Evolutionary conservation across 768 basidiomycete species (phyloP), one percentile per base, ranked within the genome.

Genomic region (Russula sp.): DNA sequence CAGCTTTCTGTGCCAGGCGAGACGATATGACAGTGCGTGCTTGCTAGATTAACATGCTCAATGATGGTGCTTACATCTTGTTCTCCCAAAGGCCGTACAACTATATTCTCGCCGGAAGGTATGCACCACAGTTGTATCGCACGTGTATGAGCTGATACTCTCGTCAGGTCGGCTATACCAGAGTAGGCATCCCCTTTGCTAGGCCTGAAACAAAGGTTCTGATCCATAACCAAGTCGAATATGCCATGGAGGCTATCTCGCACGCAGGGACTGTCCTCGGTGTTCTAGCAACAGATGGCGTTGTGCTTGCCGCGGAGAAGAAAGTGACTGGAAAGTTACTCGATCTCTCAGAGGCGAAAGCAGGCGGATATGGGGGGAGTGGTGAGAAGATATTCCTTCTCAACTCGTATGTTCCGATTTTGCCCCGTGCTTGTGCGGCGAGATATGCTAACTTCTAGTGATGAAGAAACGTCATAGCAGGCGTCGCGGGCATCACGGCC

Each of bases 31-130:
- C 75, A 95, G 94, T 95, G 75, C 77, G 91, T 79, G 44, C 62
- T n/a, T 40, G 50, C 32, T 64, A 27, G 44, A 42, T 32, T 32
- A 32, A 64, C 55, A 22, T 59, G 18, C 45, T 55, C 59, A 27
- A 20, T 34, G 39, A 37, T 68, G 8, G 47, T 51, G 39, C 59
- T 57, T 64, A 57, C 55, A 55, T n/a, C 53, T 65, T 60, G 62
- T 63, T 62, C 40, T 67, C 68, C 67, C 68, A 76, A 61, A 91
- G 88, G 87, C 77, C 88, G 94, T 70, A 99, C 95, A 69, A 98
- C 96, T 65, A 98, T 97, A 78, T 98, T 98, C 85, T 98, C 95
- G 57, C 96, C 96, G 39, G 96, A 99, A 77, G 96, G 96, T 88
- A 73, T 63, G 79, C 72, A 52, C 32, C 34, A 31, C 35, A 27